Conservation (phyloP, 169 alveolate species). For the Plasmodium cynomolgi region DNA sequence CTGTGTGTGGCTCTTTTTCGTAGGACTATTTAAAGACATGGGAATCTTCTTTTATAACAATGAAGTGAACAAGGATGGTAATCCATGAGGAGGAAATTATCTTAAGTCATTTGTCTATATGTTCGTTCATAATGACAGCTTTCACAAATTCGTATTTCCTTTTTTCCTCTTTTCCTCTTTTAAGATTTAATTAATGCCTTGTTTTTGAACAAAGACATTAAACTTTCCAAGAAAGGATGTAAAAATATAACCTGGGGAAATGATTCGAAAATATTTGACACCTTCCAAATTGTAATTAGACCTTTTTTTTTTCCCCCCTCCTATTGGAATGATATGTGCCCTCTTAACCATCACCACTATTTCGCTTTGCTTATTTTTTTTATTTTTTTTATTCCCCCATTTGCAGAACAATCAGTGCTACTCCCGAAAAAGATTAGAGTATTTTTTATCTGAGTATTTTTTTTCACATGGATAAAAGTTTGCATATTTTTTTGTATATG, state of each 20-base stretch:
- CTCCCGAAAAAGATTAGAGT: constrained; percentile 65
- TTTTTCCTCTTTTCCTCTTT: constrained; percentile 12
- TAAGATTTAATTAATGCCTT: constrained; percentile 58
- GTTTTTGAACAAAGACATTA: constrained; percentile 28
- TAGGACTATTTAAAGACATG: constrained; percentile 52
- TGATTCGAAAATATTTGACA: constrained; percentile 13
- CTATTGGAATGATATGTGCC: not conserved
- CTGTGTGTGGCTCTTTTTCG: not conserved
- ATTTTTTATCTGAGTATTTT: constrained; percentile 45
- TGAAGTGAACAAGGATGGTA: constrained; percentile 63
- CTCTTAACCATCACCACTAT: not conserved
- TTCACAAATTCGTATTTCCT: not conserved
- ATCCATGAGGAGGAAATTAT: not conserved
- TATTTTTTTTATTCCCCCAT: constrained; percentile 12
- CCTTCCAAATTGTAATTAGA: constrained; percentile 47
- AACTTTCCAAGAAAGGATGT: constrained; percentile 40
- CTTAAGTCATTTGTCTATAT: not conserved
- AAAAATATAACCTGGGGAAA: constrained; percentile 23
- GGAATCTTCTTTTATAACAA: constrained; percentile 39
- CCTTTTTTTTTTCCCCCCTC: not conserved
- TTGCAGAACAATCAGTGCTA: constrained; percentile 62
- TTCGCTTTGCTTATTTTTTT: not conserved
- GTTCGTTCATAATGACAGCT: not conserved
- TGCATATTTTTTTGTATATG: not conserved
- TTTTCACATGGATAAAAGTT: not conserved